Conservation (phyloP, 2,329 filamentous ascomycete species). For the Fusarium nodosum region DNA sequence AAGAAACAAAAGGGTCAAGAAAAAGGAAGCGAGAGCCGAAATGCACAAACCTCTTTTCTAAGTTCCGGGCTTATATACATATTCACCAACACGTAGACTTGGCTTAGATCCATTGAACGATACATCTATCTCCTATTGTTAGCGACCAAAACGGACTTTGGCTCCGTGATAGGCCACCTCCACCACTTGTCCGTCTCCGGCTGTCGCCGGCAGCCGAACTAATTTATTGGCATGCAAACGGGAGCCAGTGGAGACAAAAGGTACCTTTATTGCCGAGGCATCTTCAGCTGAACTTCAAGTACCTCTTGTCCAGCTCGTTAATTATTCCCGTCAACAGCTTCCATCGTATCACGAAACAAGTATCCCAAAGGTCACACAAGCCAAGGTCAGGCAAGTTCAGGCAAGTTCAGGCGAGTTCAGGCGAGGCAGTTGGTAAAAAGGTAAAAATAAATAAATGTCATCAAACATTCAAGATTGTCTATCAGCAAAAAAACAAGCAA, state of each 20-base stretch:
- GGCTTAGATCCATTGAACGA: conserved; percentile 10
- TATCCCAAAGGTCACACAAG: background rate
- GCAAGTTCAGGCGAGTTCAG: background rate
- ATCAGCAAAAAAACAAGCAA: conserved; percentile 34
- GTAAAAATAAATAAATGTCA: conserved; percentile 17
- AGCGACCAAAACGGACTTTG: conserved; percentile 28
- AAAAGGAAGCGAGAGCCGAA: conserved; percentile 4
- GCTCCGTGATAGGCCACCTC: conserved; percentile 46
- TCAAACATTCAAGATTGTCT: conserved; percentile 44
- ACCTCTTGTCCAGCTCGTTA: conserved; percentile 18
- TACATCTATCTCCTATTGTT: conserved; percentile 16
- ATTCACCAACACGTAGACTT: conserved; percentile 20
- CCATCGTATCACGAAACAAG: conserved; percentile 8
- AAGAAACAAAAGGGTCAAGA: background rate
- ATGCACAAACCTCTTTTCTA: background rate
- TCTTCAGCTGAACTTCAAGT: background rate
- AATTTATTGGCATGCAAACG: conserved; percentile 13
- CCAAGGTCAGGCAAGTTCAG: background rate
- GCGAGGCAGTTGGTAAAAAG: background rate
- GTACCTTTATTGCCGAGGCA: conserved; percentile 1
- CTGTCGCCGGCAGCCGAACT: conserved; percentile 50
- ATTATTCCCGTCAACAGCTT: conserved; percentile 24
- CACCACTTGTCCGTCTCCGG: conserved; percentile 38
- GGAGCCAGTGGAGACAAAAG: conserved; percentile 3
- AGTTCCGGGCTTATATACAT: conserved; percentile 27